These are phyloP conservation scores for Ananas comosus DNA, from an alignment of 176 grass and related monocot genomes.

Conservation along the genomic window DNA sequence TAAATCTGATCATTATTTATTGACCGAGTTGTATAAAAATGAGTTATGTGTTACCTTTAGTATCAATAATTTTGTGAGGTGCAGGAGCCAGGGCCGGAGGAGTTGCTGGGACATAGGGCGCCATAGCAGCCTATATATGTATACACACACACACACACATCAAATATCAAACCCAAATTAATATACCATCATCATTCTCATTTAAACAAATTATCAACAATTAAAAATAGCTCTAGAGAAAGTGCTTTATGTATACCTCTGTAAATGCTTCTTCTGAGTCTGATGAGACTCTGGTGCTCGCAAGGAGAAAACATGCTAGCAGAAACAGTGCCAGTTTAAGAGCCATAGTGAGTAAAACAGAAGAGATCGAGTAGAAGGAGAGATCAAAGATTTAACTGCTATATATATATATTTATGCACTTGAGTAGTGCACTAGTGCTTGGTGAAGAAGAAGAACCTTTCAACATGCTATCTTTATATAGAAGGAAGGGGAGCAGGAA, in stretches of 20 bases:
- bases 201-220: not conserved
- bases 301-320: constrained; percentile 24
- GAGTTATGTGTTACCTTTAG: constrained; percentile 7
- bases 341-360: constrained; percentile 18
- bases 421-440: not conserved
- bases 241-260: not conserved
- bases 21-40: too few species aligned
- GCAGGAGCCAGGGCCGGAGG: constrained; percentile 23
- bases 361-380: not conserved
- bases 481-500: constrained; percentile 2
- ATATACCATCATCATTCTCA: not conserved
- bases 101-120: not conserved
- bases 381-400: not conserved
- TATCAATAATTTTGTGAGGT: constrained; percentile 24
- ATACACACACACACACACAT: not conserved
- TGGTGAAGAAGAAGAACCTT: not conserved
- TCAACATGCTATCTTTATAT: constrained; percentile 19
- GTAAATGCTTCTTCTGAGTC: constrained; percentile 7
- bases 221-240: not conserved
- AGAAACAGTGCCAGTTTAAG: constrained; percentile 23
- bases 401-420: too few species aligned
- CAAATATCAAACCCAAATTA: not conserved
- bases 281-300: constrained; percentile 24
- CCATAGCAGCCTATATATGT: not conserved
- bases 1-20: not conserved